Evolutionary conservation across 306 rosid species (phyloP), one percentile per base, ranked within the genome.

Genomic region (Mucuna pruriens): DNA sequence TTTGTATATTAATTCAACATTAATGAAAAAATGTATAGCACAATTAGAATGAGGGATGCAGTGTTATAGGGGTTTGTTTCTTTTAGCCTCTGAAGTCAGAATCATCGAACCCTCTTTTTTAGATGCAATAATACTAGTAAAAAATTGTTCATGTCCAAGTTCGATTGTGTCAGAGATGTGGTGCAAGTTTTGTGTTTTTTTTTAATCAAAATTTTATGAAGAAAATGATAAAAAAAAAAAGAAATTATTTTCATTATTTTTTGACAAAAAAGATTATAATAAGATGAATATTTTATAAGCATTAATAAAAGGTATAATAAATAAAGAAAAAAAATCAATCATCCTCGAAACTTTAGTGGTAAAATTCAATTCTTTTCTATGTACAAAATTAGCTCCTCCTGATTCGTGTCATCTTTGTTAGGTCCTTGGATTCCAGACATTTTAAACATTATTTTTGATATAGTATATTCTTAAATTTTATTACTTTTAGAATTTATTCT

Each of bases 1-100:
- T 54, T 75, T 82, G 71, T 25, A 76, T 58, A 90, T 54, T 73
- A 76, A 33, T 49, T 84, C 34, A 23, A 66, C 82, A 81, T 46
- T 17, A 85, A 80, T 88, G 86, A 77, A 71, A 84, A 25, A 25
- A 25, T 13, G 65, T 12, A 12, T 23, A 61, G 58, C 26, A 68
- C 20, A 1, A 13, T 73, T 62, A 52, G 26, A 73, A 64, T 64
- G 48, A 38, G 4, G 48, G 33, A 81, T 74, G 6, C 17, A 49
- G 38, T 64, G 62, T n/a, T 12, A 71, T 13, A 71, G 39, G 17
- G 75, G 22, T 22, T 13, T 29, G 45, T 48, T 68, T 68, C 77
- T 49, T n/a, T 51, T 25, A 20, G 52, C 78, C 78, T 55, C 39
- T 13, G 4, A 34, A 52, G 15, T 36, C 34, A 10, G 3, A 22